phyloP scores from a whole-genome alignment of 2,329 filamentous ascomycete genomes.

The Meredithiella fracta region DNA sequence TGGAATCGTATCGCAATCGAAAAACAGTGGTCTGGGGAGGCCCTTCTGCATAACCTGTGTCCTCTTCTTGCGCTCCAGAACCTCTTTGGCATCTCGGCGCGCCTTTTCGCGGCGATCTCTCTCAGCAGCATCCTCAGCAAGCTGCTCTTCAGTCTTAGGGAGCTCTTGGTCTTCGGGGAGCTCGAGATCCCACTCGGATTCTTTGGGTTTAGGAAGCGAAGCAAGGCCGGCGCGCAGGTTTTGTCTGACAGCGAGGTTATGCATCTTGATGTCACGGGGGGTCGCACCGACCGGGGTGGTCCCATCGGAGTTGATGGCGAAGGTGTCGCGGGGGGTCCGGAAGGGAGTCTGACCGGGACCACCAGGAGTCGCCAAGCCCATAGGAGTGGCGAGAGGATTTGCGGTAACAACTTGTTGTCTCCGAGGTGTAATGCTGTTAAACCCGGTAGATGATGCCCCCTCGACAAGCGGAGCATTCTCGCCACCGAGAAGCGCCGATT shows the following conservation, averaged over 20 bases:
- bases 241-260: constrained; percentile 50
- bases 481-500: constrained; percentile 81
- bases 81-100: constrained; percentile 54
- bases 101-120: constrained; percentile 64
- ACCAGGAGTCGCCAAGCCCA: constrained; percentile 50
- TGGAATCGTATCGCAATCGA: constrained; percentile 56
- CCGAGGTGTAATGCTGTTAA: constrained; percentile 68
- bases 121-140: constrained; percentile 47
- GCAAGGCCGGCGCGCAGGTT: constrained; percentile 59
- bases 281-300: constrained; percentile 52
- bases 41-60: constrained; percentile 81
- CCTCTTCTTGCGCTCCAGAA: constrained; percentile 64
- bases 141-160: constrained; percentile 36
- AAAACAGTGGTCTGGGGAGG: constrained; percentile 56
- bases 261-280: constrained; percentile 56
- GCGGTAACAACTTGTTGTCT: constrained; percentile 75
- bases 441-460: constrained; percentile 66
- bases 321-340: constrained; percentile 74
- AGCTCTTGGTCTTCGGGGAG: constrained; percentile 60
- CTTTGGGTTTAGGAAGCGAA: constrained; percentile 78
- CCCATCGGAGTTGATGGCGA: constrained; percentile 54
- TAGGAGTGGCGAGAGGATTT: constrained; percentile 85
- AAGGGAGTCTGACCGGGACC: constrained; percentile 66
- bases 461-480: constrained; percentile 85
- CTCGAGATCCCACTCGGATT: constrained; percentile 87